phyloP scores from a whole-genome alignment of 148 eudicot genomes.

The Camellia sinensis region DNA sequence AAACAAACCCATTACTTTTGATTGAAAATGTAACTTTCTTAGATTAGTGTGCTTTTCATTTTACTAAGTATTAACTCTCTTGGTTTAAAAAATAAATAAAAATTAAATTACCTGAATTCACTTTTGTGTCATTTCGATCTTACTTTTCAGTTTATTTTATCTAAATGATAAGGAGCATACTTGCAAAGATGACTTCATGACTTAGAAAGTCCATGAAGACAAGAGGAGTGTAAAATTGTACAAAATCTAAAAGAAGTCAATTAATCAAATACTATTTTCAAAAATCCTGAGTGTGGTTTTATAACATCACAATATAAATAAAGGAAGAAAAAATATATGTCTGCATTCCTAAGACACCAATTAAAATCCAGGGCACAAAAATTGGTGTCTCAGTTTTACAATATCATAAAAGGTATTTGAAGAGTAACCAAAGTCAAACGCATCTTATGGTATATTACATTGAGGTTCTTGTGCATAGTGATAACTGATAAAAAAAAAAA shows the following conservation, averaged over 20 bases:
- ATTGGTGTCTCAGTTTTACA: neutral
- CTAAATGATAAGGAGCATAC: neutral
- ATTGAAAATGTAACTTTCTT: neutral
- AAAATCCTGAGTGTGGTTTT: neutral
- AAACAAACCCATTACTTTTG: neutral
- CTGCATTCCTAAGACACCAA: neutral
- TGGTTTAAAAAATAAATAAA: neutral
- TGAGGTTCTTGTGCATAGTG: neutral
- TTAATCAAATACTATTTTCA: neutral
- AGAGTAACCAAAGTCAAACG: neutral
- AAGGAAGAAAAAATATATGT: neutral
- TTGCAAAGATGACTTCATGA: neutral
- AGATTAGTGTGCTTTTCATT: neutral
- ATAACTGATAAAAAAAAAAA: neutral
- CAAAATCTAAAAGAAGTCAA: neutral
- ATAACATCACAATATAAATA: neutral
- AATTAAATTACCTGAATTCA: neutral
- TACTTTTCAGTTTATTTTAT: too few species aligned
- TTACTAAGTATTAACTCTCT: neutral
- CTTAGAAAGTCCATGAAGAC: neutral
- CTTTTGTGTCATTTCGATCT: neutral
- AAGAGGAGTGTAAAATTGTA: neutral
- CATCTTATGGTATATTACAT: neutral
- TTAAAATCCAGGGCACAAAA: neutral
- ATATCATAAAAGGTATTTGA: neutral